Percentiles rank a stretch among this genome's conserved stretches.
Evolutionary conservation across 768 basidiomycete species (phyloP).

Genomic region (Hericium coralloides): DNA sequence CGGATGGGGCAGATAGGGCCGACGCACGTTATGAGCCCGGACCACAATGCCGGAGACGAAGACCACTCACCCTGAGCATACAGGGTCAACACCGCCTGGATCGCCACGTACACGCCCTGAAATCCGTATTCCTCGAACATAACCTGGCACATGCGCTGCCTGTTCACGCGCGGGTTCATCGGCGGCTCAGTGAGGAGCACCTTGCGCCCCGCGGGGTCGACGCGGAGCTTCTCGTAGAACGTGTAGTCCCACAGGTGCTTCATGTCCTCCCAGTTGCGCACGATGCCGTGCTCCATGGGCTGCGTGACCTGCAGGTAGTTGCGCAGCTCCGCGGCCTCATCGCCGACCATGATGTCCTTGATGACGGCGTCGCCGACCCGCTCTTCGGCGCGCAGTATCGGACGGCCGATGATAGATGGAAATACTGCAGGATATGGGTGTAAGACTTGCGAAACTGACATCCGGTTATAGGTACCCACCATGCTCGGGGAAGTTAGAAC

Average conservation of each 20-base stretch:
- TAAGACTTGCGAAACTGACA: neutral
- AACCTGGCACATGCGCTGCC: slow-evolving; percentile 91
- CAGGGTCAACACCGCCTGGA: slow-evolving; percentile 95
- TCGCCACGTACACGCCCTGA: slow-evolving; percentile 91
- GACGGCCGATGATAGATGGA: slow-evolving; percentile 93
- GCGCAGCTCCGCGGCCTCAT: slow-evolving; percentile 89
- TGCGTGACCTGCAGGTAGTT: slow-evolving; percentile 96
- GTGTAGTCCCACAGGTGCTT: slow-evolving; percentile 97
- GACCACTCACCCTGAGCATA: slow-evolving; percentile 87
- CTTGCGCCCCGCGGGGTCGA: slow-evolving; percentile 82
- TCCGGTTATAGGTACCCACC: slow-evolving; percentile 21
- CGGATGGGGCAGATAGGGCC: neutral
- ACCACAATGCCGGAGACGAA: neutral
- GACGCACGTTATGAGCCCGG: neutral
- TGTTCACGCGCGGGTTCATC: slow-evolving; percentile 94
- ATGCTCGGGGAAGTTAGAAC: slow-evolving; percentile 59
- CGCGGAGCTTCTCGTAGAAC: slow-evolving; percentile 88
- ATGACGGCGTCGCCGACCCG: slow-evolving; percentile 79
- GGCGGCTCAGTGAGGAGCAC: slow-evolving; percentile 95
- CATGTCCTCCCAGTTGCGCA: slow-evolving; percentile 99
- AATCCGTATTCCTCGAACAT: slow-evolving; percentile 99
- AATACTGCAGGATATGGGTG: slow-evolving; percentile 57
- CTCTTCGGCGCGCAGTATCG: slow-evolving; percentile 96
- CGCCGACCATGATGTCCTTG: slow-evolving; percentile 97
- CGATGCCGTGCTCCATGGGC: slow-evolving; percentile 99